phyloP scores from a whole-genome alignment of 257 asterid genomes.

The Solanum commersonii region DNA sequence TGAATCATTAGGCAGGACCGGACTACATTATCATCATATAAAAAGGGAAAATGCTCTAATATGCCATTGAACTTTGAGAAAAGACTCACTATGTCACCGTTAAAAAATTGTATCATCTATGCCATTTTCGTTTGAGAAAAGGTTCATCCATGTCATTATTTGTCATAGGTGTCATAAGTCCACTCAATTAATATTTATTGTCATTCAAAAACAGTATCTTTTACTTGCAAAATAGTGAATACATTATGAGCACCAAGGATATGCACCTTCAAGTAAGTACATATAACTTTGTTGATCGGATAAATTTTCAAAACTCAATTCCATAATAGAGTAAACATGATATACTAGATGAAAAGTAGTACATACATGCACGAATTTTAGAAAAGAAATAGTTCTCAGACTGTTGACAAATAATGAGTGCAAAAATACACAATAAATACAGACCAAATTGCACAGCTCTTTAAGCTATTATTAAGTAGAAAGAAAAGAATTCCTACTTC shows the following conservation, averaged over 20 bases:
- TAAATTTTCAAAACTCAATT: not conserved
- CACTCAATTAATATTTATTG: too few relatives aligned
- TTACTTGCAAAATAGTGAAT: not conserved
- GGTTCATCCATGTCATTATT: too few relatives aligned
- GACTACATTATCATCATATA: too few relatives aligned
- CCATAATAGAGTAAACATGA: not conserved
- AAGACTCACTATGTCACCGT: too few relatives aligned
- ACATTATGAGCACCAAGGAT: not conserved
- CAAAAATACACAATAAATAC: not conserved
- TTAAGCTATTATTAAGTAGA: not conserved
- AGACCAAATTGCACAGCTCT: not conserved
- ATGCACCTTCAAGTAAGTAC: not conserved
- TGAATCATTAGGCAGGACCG: too few relatives aligned
- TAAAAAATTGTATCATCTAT: rapidly evolving
- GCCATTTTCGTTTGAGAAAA: too few relatives aligned
- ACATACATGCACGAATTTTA: not conserved
- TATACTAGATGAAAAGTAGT: not conserved
- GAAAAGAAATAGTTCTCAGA: not conserved
- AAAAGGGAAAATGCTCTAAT: too few relatives aligned
- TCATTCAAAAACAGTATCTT: not conserved
- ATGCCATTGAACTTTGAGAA: too few relatives aligned
- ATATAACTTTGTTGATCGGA: not conserved
- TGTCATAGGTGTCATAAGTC: not conserved
- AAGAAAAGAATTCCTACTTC: not conserved
- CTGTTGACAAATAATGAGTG: not conserved